Base-by-base conservation (phyloP, 805 yeast genomes). In the Kluyveromyces lactis region DNA sequence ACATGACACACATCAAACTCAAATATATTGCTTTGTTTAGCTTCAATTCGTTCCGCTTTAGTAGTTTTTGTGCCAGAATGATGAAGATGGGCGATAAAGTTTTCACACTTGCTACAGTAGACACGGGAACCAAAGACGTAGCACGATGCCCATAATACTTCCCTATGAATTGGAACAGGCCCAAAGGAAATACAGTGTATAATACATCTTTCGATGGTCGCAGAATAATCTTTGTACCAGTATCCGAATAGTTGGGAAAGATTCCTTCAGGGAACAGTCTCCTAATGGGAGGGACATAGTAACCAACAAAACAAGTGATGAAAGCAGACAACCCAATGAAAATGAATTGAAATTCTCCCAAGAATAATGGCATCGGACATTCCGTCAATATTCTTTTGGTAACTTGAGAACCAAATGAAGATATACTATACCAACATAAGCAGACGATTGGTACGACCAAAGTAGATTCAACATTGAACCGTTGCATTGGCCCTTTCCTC, bases 81-180 rank as follows among this genome's bases (percentile, higher is more conserved):
- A 80, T 72, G 17, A 80, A 59, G 32, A 80, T 56, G 0, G 87
- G 87, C 2, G 82, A 73, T 18, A 81, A 56, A 0, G 86, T 79
- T 58, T 80, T 73, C n/a, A 81, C 69, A 42, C 83, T 77, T 1
- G 85, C 78, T 1, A 79, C 83, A 0, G 86, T 77, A 0, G 86
- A 79, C 11, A 80, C 71, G 0, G 85, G 78, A 5, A 79, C 78
- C 31, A 75, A 50, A 4, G 83, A 72, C 0, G 84, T 79, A 0
- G 86, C 86, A 27, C 73, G 70, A 30, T 80, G 70, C 3, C 77
- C 73, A 52, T 77, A 75, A 49, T 69, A 68, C 54, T 79, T 79
- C 2, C 86, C 86, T 13, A 71, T 59, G 48, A 79, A 78, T 49
- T 79, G 86, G 52, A 79, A 77, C 9, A 77, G 53, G 1, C 85